Percentiles rank a stretch among this genome's conserved stretches.
phyloP scores from a whole-genome alignment of 2,329 filamentous ascomycete species.

The Fusarium brevicatenulatum region DNA sequence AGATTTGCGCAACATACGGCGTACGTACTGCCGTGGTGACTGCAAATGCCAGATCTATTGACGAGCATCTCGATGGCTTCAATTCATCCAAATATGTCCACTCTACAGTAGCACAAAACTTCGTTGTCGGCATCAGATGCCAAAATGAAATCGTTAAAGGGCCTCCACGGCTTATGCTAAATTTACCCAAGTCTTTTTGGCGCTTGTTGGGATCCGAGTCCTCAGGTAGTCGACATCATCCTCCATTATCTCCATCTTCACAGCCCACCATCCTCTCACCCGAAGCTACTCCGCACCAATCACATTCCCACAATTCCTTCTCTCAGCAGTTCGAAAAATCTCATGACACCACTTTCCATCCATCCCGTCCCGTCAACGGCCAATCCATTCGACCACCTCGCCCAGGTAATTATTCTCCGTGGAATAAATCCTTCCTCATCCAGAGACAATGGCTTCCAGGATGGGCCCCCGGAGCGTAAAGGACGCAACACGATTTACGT shows the following conservation, averaged over 20 bases:
- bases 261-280: constrained; percentile 38
- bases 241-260: not conserved
- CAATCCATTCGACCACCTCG: not conserved
- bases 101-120: not conserved
- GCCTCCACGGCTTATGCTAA: not conserved
- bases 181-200: not conserved
- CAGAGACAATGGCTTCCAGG: constrained; percentile 53
- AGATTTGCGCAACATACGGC: not conserved
- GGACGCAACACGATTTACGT: constrained; percentile 79
- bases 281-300: constrained; percentile 53
- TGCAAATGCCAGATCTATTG: not conserved
- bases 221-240: constrained; percentile 2
- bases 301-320: constrained; percentile 45
- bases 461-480: constrained; percentile 73
- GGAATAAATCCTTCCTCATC: not conserved
- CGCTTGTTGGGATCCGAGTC: not conserved
- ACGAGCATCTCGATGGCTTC: not conserved
- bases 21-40: not conserved
- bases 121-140: too few species aligned
- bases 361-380: constrained; percentile 39
- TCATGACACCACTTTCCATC: constrained; percentile 49
- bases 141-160: not conserved
- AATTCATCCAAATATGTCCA: not conserved
- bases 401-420: not conserved
- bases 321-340: constrained; percentile 48